Evolutionary conservation across 805 yeast species (phyloP).

Genomic region (Candida railenensis): DNA sequence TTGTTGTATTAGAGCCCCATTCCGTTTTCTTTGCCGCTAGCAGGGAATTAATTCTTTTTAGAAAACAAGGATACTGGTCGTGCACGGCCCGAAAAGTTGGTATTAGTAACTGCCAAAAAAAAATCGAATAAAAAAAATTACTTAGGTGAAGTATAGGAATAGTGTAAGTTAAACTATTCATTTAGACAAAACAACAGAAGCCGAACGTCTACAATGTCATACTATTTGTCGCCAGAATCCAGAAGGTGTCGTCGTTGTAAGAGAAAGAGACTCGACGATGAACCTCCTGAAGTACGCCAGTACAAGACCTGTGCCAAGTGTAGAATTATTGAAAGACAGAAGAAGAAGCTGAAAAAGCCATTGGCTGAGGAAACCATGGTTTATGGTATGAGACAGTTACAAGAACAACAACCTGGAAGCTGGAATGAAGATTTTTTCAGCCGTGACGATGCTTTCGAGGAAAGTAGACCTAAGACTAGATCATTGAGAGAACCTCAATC

Average conservation of each 20-base stretch:
- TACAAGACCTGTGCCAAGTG: conserved; percentile 61
- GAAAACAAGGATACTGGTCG: neutral
- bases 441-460: conserved; percentile 27
- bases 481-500: neutral
- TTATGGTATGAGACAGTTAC: conserved; percentile 45
- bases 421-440: conserved; percentile 11
- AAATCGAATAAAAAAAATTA: neutral
- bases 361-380: conserved; percentile 47
- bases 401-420: conserved; percentile 25
- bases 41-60: neutral
- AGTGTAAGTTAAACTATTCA: too few relatives aligned
- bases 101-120: neutral
- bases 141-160: too few relatives aligned
- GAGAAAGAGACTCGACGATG: conserved; percentile 53
- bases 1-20: neutral
- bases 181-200: too few relatives aligned
- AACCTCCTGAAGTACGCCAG: conserved; percentile 54
- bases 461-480: conserved; percentile 15
- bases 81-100: neutral
- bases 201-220: conserved; percentile 2
- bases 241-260: conserved; percentile 57
- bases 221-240: conserved; percentile 13
- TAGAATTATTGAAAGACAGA: conserved; percentile 51
- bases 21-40: neutral
- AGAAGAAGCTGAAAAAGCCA: conserved; percentile 44